Evolutionary conservation across 805 yeast species (phyloP), one percentile per base, ranked within the genome.

Genomic region (Sugiyamaella qingdaonensis): DNA sequence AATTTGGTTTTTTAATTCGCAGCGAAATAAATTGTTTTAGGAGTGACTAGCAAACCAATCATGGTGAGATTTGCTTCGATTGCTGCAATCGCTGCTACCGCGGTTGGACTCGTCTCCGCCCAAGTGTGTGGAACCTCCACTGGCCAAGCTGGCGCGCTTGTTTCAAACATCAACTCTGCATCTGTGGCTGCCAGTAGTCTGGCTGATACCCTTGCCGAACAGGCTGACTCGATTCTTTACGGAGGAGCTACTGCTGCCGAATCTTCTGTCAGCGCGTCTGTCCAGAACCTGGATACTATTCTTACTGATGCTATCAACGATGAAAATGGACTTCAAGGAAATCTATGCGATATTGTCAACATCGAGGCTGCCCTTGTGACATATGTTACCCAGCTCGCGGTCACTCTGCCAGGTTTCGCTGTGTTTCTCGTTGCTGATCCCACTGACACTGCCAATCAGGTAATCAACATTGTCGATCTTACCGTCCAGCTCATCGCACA

Each of bases 91-190:
- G 47, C 19, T 8, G 33, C 35, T 2, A 16, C 47, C 18, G 36
- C 34, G 4, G 8, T 27, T 21, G 47, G 47, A n/a, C 35, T 44
- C 10, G 47, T 27, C 19, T 27, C 35, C 18, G 47, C 47, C 13
- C 47, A 44, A 16, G 36, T 44, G 7, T 44, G 47, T 27, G 47
- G 47, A 16, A 44, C 47, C 4, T 44, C 47, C 32, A 42, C 53
- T 45, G 55, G 55, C 24, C 51, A 46, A 16, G 54, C 48, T 13
- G 52, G 36, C 3, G 33, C 21, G 4, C n/a, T 39, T 21, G 52
- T 42, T 18, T 34, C 42, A 49, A 45, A 43, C 29, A 45, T 45
- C 49, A 33, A 31, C 24, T 21, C 48, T 18, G 41, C 39, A 9
- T 24, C 46, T 27, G 34, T 49, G 4, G 56, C 47, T 41, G 56